Evolutionary conservation across 805 yeast species (phyloP).

Genomic region (Kuraishia ogatae): DNA sequence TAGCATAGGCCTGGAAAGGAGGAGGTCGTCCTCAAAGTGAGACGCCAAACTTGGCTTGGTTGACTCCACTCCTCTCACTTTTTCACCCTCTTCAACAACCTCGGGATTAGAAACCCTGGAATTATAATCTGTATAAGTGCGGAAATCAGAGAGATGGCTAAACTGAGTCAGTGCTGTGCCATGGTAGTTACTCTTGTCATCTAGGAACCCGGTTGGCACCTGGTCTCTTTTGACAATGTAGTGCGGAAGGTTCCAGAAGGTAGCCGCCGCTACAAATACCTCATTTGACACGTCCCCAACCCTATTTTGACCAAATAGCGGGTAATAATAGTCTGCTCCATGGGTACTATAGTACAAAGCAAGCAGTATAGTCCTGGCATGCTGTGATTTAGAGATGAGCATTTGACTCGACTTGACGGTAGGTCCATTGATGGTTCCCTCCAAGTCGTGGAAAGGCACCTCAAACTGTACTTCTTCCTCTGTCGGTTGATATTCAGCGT

Average conservation of each 20-base stretch:
- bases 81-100: background rate
- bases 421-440: conserved; percentile 53
- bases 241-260: conserved; percentile 34
- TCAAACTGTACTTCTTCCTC: conserved; percentile 2
- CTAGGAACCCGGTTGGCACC: background rate
- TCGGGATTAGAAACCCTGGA: background rate
- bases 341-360: conserved; percentile 52
- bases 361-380: conserved; percentile 43
- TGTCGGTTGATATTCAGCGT: conserved; percentile 7
- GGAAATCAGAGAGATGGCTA: conserved; percentile 30
- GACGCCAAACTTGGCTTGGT: background rate
- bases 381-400: conserved; percentile 45
- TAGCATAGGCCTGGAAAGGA: background rate
- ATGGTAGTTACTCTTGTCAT: conserved; percentile 14
- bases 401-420: conserved; percentile 62
- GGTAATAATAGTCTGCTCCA: conserved; percentile 52
- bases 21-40: background rate
- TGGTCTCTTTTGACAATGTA: conserved; percentile 44
- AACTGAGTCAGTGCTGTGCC: conserved; percentile 44
- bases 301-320: conserved; percentile 47
- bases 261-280: conserved; percentile 65
- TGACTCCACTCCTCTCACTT: background rate
- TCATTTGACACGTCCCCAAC: conserved; percentile 84
- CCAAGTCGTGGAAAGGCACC: conserved; percentile 49
- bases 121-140: background rate